These are phyloP conservation scores for Larix sibirica DNA, from an alignment of 83 land plant species.

Conservation along the genomic window DNA sequence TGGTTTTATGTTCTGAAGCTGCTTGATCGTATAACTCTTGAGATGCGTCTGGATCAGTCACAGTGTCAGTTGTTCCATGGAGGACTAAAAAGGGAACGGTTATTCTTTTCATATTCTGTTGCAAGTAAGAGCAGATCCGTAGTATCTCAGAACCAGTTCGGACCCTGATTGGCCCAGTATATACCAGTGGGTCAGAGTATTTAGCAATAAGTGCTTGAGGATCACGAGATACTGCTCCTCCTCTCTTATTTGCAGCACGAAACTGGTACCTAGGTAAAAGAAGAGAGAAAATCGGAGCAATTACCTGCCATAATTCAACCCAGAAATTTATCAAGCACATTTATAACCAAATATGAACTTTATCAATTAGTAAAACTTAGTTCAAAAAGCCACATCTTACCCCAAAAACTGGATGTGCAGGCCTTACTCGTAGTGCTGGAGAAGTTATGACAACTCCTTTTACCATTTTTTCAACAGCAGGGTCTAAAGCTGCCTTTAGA, in stretches of 20 bases:
- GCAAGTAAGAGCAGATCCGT: conserved; percentile 61
- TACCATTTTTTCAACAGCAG: conserved; percentile 42
- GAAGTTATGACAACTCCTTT: conserved; percentile 82
- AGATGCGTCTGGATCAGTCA: conserved; percentile 89
- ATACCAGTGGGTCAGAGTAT: conserved; percentile 94
- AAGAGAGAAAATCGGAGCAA: conserved; percentile 85
- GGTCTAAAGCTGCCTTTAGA: conserved; percentile 63
- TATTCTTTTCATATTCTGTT: conserved; percentile 57
- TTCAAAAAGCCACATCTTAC: conserved; percentile 39
- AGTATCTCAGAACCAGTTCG: conserved; percentile 92
- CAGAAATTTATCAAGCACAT: not conserved
- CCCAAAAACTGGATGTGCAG: conserved; percentile 76
- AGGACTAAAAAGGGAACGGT: conserved; percentile 83
- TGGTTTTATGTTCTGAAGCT: conserved; percentile 56
- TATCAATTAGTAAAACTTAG: not conserved
- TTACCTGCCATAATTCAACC: conserved; percentile 44
- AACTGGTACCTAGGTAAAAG: conserved; percentile 84
- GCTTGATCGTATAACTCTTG: conserved; percentile 70
- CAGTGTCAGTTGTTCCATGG: conserved; percentile 77
- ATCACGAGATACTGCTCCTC: conserved; percentile 78
- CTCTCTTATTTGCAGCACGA: conserved; percentile 59
- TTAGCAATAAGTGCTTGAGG: conserved; percentile 75
- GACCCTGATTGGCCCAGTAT: conserved; percentile 86
- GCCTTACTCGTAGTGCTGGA: conserved; percentile 89
- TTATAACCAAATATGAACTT: not conserved